Evolutionary conservation across 1,139 yeast genomes (phyloP).

Genomic region (Meyerozyma athensensis): DNA sequence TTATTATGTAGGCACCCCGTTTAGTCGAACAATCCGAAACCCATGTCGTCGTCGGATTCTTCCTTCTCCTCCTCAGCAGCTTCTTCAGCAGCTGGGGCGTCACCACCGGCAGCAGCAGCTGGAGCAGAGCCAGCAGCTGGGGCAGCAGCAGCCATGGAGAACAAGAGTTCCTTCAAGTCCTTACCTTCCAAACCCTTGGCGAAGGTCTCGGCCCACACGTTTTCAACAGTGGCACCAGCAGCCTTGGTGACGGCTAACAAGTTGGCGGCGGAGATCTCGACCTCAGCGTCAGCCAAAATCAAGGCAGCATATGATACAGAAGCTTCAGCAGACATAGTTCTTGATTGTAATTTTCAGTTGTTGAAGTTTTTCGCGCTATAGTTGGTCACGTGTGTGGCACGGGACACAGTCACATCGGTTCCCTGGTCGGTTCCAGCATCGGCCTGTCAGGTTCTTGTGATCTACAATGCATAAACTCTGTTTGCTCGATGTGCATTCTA

Average conservation of each 20-base stretch:
- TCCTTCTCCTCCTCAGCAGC: constrained; percentile 48
- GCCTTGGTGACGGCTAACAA: constrained; percentile 79
- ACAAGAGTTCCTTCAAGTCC: constrained; percentile 86
- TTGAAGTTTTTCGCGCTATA: constrained; percentile 1
- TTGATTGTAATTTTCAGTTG: not conserved
- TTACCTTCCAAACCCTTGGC: constrained; percentile 97
- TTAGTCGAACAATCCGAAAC: constrained; percentile 66
- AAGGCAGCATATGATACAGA: constrained; percentile 89
- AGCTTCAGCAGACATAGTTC: constrained; percentile 51
- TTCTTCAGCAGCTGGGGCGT: constrained; percentile 50
- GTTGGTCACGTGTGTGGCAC: not conserved
- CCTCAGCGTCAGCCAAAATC: constrained; percentile 95
- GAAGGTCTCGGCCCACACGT: constrained; percentile 91
- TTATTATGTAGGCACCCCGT: constrained; percentile 11
- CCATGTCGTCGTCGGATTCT: constrained; percentile 84
- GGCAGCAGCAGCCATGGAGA: constrained; percentile 62
- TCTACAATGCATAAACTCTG: too few relatives aligned
- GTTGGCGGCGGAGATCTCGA: constrained; percentile 93
- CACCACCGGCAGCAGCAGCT: constrained; percentile 55
- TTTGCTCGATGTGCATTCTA: too few relatives aligned
- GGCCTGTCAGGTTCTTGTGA: too few relatives aligned
- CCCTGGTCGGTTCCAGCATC: too few relatives aligned
- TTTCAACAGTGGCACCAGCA: constrained; percentile 84
- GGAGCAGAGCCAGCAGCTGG: constrained; percentile 37
- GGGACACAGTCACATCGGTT: not conserved